Percentiles rank a stretch among this genome's conserved stretches.
These are phyloP conservation scores for Coffea eugenioides DNA, from an alignment of 257 asterid species.

Conservation along the genomic window DNA sequence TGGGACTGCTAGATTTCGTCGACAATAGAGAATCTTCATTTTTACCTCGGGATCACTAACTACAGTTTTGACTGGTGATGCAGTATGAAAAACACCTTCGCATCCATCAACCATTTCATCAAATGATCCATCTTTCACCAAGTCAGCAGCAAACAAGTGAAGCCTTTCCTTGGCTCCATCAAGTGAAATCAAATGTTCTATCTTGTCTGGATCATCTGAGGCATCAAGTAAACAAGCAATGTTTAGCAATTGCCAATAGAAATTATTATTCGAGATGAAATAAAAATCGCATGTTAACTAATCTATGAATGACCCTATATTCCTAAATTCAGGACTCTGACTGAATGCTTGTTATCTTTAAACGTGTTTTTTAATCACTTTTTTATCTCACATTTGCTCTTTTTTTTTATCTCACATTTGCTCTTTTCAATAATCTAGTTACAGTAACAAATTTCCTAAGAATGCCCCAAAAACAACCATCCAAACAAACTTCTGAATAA, in stretches of 20 bases:
- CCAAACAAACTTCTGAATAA: too few species aligned
- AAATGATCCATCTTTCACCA: slow-evolving; percentile 49
- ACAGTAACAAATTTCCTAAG: too few species aligned
- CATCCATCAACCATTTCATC: slow-evolving; percentile 56
- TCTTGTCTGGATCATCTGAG: slow-evolving; percentile 51
- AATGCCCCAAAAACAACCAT: too few species aligned
- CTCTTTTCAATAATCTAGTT: too few species aligned
- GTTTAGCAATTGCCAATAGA: not conserved
- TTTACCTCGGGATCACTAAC: slow-evolving; percentile 42
- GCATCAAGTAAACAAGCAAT: not conserved
- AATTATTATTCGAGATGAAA: not conserved
- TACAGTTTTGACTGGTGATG: slow-evolving; percentile 45
- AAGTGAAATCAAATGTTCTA: slow-evolving; percentile 44
- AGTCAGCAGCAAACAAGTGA: slow-evolving; percentile 43
- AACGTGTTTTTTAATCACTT: too few species aligned
- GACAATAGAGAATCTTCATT: too few species aligned
- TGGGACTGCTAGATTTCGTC: too few species aligned
- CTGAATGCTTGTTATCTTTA: too few species aligned
- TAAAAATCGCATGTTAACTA: not conserved
- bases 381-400: too few species aligned
- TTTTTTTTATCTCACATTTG: too few species aligned
- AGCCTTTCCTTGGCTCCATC: slow-evolving; percentile 62
- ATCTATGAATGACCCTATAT: not conserved
- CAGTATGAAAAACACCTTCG: slow-evolving; percentile 60
- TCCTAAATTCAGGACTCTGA: too few species aligned